These are phyloP conservation scores for Clavispora vitiphila DNA, from an alignment of 805 yeast genomes.

Conservation along the genomic window DNA sequence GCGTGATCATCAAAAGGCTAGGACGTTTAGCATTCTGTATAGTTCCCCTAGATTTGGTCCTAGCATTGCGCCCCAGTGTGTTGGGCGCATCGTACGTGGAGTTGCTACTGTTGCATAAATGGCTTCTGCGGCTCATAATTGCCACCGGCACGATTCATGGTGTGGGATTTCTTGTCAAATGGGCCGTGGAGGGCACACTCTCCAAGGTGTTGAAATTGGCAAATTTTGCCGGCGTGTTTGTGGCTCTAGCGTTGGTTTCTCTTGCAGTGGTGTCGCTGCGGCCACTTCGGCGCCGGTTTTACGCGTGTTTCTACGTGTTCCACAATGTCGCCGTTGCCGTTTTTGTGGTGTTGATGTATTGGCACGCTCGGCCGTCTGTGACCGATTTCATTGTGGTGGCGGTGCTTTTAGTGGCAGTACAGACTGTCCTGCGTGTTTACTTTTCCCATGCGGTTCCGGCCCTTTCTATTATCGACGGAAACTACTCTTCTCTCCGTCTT, in stretches of 20 bases:
- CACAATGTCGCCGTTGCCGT: conserved; percentile 51
- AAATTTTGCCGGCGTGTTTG: conserved; percentile 52
- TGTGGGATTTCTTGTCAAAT: conserved; percentile 45
- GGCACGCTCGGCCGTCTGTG: conserved; percentile 74
- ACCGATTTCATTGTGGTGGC: conserved; percentile 23
- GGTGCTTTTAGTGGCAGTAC: conserved; percentile 26
- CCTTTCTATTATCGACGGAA: conserved; percentile 13
- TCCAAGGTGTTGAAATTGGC: conserved; percentile 24
- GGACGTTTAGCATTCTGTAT: conserved; percentile 61
- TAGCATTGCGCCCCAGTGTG: conserved; percentile 55
- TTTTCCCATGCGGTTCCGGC: conserved; percentile 11
- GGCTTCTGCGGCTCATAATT: conserved; percentile 60
- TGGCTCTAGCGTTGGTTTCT: conserved; percentile 28
- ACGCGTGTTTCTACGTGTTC: conserved; percentile 48
- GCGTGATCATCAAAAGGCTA: conserved; percentile 43
- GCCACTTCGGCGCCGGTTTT: conserved; percentile 45
- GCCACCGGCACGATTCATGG: conserved; percentile 46
- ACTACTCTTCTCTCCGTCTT: conserved; percentile 16
- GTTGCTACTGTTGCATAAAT: conserved; percentile 57
- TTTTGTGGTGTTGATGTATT: conserved; percentile 40
- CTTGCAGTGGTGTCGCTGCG: conserved; percentile 44
- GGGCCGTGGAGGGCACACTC: conserved; percentile 37
- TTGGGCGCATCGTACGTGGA: conserved; percentile 47
- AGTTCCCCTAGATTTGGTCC: conserved; percentile 51
- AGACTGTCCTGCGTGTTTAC: conserved; percentile 29